Conservation (phyloP, 2,329 filamentous ascomycete genomes). For the Beauveria bassiana region DNA sequence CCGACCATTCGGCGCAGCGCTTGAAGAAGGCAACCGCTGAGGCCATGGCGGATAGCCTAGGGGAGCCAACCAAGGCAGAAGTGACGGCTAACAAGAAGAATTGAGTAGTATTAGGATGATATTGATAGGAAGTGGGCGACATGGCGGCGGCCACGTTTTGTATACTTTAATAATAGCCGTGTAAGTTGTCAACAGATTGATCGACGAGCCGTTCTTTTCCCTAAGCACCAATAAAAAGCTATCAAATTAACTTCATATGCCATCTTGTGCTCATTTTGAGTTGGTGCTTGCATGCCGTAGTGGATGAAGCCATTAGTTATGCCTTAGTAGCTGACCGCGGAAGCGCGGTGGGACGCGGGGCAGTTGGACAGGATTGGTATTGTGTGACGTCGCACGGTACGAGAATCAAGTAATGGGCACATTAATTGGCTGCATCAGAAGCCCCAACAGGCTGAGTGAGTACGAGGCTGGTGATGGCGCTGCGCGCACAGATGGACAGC, state of each 20-base stretch:
- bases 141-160: neutral
- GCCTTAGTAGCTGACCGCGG: neutral
- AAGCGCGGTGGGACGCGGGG: neutral
- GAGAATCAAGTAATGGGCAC: neutral
- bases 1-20: conserved; percentile 48
- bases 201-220: neutral
- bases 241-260: neutral
- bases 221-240: neutral
- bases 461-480: neutral
- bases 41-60: conserved; percentile 50
- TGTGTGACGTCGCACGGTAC: neutral
- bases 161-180: conserved; percentile 10
- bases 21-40: conserved; percentile 59
- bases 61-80: conserved; percentile 30
- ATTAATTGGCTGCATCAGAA: neutral
- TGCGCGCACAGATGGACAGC: neutral
- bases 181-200: conserved; percentile 9
- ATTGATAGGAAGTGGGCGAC: neutral
- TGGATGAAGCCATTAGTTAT: neutral
- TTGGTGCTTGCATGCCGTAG: neutral
- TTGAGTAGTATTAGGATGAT: neutral
- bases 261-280: neutral
- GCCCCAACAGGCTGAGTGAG: neutral
- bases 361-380: neutral
- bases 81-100: conserved; percentile 26